Base-by-base conservation (phyloP, 495 filamentous ascomycete species). In the Aspergillus ostianus region DNA sequence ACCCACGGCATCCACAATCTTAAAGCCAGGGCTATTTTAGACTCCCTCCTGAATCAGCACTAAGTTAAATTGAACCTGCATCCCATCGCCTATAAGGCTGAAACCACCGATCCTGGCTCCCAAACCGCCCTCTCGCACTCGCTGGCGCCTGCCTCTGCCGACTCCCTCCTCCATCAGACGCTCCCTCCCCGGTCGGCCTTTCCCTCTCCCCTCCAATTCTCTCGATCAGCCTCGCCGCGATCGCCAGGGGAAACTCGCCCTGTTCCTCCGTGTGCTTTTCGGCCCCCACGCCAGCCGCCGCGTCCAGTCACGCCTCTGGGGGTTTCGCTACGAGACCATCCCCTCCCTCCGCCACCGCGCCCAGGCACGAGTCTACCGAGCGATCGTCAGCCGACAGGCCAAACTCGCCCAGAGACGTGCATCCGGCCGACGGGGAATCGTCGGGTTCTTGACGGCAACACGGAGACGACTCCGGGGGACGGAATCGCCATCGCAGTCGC, bases 291-390 rank as follows among this genome's bases (percentile, higher is more conserved):
- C 81, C 45, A 82, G 78, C 51, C 80, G 84, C 59, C 83, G 84
- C 44, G 80, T 85, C 60, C 84, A 85, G 62, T 82, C 82, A 30
- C 81, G 78, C 41, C 77, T 93, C 44, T 81, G 85, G 60, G 75
- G 78, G 52, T 81, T 96, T 72, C 88, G 85, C 53, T 81, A 88
- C 81, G 84, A 90, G 63, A 87, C 82, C n/a, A 72, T 95, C 41
- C 87, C 90, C 46, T 77, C 80, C 48, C 83, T 90, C 60, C 86
- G 84, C 58, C 82, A 84, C 63, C 81, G 83, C 27, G 76, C 89
- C 4, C 90, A 94, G 67, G 85, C 88, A 53, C 82, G 86, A 55
- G 82, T 96, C 55, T 93, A 92, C 71, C 77, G 79, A 17, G 90
- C 87, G 64, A 80, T 95, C 48, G 70, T 93, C 65, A 76, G 80